These are phyloP conservation scores for Vanrija pseudolonga DNA, from an alignment of 1,284 basidiomycete species.

Conservation along the genomic window DNA sequence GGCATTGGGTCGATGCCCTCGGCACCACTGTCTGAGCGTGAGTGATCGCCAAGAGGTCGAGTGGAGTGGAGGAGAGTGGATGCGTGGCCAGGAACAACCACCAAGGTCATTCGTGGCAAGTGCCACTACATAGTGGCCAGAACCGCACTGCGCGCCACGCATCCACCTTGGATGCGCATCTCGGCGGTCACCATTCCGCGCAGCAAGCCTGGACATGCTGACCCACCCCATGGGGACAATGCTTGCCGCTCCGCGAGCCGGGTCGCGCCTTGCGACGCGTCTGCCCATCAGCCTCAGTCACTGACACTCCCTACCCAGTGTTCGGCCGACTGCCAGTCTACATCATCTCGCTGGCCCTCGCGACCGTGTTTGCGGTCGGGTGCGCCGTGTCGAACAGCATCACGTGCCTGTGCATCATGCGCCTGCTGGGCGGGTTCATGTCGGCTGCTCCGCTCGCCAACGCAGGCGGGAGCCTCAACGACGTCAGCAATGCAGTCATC, in stretches of 20 bases:
- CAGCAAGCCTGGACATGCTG: too few relatives aligned
- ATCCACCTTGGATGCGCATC: too few relatives aligned
- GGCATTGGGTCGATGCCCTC: constrained; percentile 28
- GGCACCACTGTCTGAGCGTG: constrained; percentile 27
- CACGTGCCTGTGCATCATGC: constrained; percentile 19
- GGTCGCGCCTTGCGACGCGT: too few relatives aligned
- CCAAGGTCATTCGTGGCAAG: too few relatives aligned
- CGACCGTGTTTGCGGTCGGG: constrained; percentile 23
- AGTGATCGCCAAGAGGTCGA: not conserved
- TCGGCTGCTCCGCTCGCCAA: constrained; percentile 25
- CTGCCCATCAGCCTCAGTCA: too few relatives aligned
- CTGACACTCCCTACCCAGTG: constrained; percentile 13
- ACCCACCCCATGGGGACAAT: too few relatives aligned
- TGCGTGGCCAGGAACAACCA: too few relatives aligned
- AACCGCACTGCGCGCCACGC: too few relatives aligned
- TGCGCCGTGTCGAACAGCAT: constrained; percentile 16
- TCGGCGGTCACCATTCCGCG: too few relatives aligned
- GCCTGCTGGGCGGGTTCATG: constrained; percentile 25
- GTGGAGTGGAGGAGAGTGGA: too few relatives aligned
- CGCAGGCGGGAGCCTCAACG: constrained; percentile 25
- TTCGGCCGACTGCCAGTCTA: constrained; percentile 30
- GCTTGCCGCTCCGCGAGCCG: too few relatives aligned
- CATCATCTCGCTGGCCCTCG: constrained; percentile 20
- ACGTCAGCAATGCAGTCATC: constrained; percentile 20
- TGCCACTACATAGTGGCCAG: too few relatives aligned